phyloP scores from a whole-genome alignment of 148 eudicot genomes.

The Cornus suecica region DNA sequence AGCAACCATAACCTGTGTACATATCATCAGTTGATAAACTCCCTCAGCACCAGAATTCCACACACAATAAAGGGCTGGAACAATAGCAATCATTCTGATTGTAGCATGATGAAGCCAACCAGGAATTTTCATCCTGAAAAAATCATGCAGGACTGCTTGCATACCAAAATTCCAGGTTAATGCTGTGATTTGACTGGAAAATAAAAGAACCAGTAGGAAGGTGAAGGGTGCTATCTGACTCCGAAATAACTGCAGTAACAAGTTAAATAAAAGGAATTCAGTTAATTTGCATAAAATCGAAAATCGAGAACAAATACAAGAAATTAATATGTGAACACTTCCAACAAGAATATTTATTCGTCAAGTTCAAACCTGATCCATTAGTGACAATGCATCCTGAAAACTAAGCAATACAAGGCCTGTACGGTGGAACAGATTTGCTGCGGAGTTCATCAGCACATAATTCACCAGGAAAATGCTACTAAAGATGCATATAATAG shows the following conservation, averaged over 20 bases:
- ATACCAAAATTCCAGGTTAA: slow-evolving; percentile 69
- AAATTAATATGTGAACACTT: background rate
- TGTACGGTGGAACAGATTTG: slow-evolving; percentile 64
- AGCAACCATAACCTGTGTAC: slow-evolving; percentile 79
- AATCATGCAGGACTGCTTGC: slow-evolving; percentile 57
- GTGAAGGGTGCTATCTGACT: slow-evolving; percentile 51
- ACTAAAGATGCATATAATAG: slow-evolving; percentile 65
- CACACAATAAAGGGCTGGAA: slow-evolving; percentile 66
- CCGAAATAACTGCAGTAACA: slow-evolving; percentile 55
- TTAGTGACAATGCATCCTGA: slow-evolving; percentile 72
- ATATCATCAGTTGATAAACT: slow-evolving; percentile 68
- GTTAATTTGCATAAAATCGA: slow-evolving; percentile 3
- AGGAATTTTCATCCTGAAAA: slow-evolving; percentile 71
- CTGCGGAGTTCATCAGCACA: slow-evolving; percentile 69
- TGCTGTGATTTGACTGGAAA: slow-evolving; percentile 75
- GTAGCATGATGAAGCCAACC: slow-evolving; percentile 90
- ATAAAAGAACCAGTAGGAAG: slow-evolving; percentile 50
- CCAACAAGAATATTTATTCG: background rate
- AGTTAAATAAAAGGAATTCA: background rate
- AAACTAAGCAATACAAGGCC: slow-evolving; percentile 71
- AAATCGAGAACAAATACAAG: background rate
- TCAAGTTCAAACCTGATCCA: slow-evolving; percentile 66
- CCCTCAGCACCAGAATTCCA: slow-evolving; percentile 92
- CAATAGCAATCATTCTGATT: slow-evolving; percentile 65
- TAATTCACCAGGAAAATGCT: slow-evolving; percentile 82